A percentile compares a stretch with the other conserved stretches of the same genome.
Evolutionary conservation across 148 eudicot genomes (phyloP).

Genomic region (Camellia japonica): DNA sequence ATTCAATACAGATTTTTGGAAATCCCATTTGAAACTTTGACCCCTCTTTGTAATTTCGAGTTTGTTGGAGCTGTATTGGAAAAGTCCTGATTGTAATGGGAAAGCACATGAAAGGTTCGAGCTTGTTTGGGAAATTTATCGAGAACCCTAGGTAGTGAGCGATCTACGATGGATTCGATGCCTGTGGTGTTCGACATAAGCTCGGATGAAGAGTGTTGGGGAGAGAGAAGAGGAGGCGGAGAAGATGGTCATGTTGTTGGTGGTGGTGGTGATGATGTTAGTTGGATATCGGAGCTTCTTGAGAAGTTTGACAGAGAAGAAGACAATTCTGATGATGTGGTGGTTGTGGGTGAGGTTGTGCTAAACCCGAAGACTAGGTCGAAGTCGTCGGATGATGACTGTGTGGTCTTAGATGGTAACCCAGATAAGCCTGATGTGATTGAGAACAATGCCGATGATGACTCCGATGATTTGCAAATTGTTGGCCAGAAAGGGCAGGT

Average conservation of each 20-base stretch:
- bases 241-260: not conserved
- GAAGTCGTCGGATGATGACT: slow-evolving; percentile 52
- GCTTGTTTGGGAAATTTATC: not conserved
- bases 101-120: slow-evolving; percentile 4
- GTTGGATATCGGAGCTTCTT: slow-evolving; percentile 47
- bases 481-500: slow-evolving; percentile 79
- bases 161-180: slow-evolving; percentile 19
- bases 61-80: not conserved
- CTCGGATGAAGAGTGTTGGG: slow-evolving; percentile 68
- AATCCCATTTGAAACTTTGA: not conserved
- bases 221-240: slow-evolving; percentile 4
- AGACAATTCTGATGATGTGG: slow-evolving; percentile 51
- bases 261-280: slow-evolving; percentile 34
- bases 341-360: slow-evolving; percentile 43
- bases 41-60: not conserved
- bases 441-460: slow-evolving; percentile 21
- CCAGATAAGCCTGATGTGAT: slow-evolving; percentile 46
- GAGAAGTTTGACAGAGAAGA: not conserved
- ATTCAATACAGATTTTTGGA: not conserved
- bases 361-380: slow-evolving; percentile 32
- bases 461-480: slow-evolving; percentile 57
- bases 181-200: slow-evolving; percentile 47
- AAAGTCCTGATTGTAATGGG: not conserved
- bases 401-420: slow-evolving; percentile 68
- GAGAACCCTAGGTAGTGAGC: not conserved